Evolutionary conservation across 208 protist genomes (phyloP).

Genomic region (Entamoeba histolytica): DNA sequence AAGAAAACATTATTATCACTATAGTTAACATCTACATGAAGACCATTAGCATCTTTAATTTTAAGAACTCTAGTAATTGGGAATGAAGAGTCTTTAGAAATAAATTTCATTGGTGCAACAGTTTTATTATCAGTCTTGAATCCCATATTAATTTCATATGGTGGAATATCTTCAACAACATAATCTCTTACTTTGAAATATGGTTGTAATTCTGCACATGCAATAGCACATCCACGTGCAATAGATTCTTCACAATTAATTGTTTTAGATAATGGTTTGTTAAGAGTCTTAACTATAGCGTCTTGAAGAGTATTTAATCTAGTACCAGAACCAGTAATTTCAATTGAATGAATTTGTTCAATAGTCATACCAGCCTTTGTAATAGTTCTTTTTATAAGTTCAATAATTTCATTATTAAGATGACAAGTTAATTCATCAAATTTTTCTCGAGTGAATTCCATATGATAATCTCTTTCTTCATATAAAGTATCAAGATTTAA

Average conservation of each 20-base stretch:
- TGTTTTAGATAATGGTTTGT: background rate
- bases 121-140: background rate
- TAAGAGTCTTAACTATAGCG: background rate
- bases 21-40: background rate
- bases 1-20: background rate
- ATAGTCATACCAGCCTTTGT: background rate
- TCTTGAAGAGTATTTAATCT: background rate
- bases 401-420: background rate
- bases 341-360: background rate
- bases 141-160: background rate
- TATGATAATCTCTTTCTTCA: background rate
- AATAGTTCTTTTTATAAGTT: background rate
- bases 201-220: background rate
- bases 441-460: background rate
- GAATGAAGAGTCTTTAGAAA: background rate
- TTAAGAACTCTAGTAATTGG: background rate
- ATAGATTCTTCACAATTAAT: background rate
- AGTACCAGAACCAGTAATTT: background rate
- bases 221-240: background rate
- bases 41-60: background rate
- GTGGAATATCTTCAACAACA: background rate
- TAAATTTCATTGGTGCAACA: background rate
- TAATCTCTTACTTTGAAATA: background rate
- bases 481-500: background rate
- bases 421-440: background rate